Evolutionary conservation across 305 asterid species (phyloP), one percentile per base, ranked within the genome.

Genomic region (Fraxinus xanthoxyloides): DNA sequence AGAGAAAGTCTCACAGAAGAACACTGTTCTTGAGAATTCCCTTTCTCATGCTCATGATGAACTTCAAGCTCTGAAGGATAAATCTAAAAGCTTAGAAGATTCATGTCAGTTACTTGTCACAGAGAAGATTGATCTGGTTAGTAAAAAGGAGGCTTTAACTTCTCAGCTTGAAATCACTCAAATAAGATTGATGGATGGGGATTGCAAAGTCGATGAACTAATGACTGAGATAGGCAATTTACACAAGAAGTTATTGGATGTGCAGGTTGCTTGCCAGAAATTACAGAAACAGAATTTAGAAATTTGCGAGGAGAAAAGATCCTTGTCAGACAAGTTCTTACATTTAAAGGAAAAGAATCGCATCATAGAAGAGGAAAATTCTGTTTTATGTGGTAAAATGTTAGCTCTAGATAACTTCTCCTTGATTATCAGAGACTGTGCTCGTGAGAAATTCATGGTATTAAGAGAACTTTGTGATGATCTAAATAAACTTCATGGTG

Each of bases 21-120:
- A 95, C 84, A 79, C 87, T 3, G 89, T 88, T 87, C 93, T 97
- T 4, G 92, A 86, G 72, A 89, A 81, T 79, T 92, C 94, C 80
- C 94, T 97, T 75, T 84, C 92, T 78, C 88, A 89, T 48, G 93
- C 94, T 21, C 91, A 87, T 80, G 88, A 76, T 78, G 95, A 93
- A 81, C 92, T 97, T 76, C 93, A 89, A 79, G 90, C 86, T 30
- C 79, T 92, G 77, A 92, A 84, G 88, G 89, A 85, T 77, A 94
- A 92, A 85, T 89, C 96, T 7, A 88, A 85, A 87, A 89, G 85
- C 81, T 85, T 93, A 78, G 98, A 94, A 88, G 97, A 91, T 87
- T 93, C 98, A 38, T 89, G 88, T 86, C 94, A 90, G 82, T 81
- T 94, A 82, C 97, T 93, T 61, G 91, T 86, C 28, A 83, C 87